Percentiles rank a stretch among this genome's conserved stretches.
These are phyloP conservation scores for Kluyveromyces lactis DNA, from an alignment of 805 yeast genomes.

Conservation along the genomic window DNA sequence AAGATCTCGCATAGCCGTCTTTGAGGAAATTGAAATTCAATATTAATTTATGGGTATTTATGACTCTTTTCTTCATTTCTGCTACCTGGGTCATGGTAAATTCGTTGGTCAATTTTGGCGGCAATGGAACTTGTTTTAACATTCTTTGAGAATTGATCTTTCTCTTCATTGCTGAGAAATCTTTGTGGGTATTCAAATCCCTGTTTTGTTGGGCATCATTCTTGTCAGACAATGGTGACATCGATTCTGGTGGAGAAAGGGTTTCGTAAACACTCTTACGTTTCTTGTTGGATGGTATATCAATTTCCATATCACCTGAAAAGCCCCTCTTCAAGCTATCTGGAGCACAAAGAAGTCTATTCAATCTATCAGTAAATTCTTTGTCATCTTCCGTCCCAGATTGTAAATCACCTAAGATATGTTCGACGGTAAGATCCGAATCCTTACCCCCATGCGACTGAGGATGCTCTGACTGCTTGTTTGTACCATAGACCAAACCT, in stretches of 20 bases:
- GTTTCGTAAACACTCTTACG: slow-evolving; percentile 11
- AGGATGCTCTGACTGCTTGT: not conserved
- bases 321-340: not conserved
- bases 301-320: not conserved
- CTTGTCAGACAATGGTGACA: slow-evolving; percentile 25
- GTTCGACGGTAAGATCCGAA: slow-evolving; percentile 4
- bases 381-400: not conserved
- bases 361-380: slow-evolving; percentile 1
- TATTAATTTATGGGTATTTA: slow-evolving; percentile 27
- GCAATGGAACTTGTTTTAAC: slow-evolving; percentile 6
- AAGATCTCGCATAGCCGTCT: slow-evolving; percentile 27
- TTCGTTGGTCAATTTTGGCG: slow-evolving; percentile 22
- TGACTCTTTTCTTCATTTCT: slow-evolving; percentile 26
- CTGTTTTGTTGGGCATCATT: slow-evolving; percentile 10
- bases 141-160: slow-evolving; percentile 2
- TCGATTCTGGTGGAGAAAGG: slow-evolving; percentile 31
- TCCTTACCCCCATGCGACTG: not conserved
- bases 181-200: slow-evolving; percentile 12
- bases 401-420: slow-evolving; percentile 2
- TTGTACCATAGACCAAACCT: not conserved
- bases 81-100: slow-evolving; percentile 25
- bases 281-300: slow-evolving; percentile 1
- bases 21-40: slow-evolving; percentile 27
- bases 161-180: not conserved
- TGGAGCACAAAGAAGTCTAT: not conserved